Percentiles rank a stretch among this genome's conserved stretches.
Evolutionary conservation across 2,329 filamentous ascomycete genomes (phyloP).

Genomic region (Nothopassalora personata): DNA sequence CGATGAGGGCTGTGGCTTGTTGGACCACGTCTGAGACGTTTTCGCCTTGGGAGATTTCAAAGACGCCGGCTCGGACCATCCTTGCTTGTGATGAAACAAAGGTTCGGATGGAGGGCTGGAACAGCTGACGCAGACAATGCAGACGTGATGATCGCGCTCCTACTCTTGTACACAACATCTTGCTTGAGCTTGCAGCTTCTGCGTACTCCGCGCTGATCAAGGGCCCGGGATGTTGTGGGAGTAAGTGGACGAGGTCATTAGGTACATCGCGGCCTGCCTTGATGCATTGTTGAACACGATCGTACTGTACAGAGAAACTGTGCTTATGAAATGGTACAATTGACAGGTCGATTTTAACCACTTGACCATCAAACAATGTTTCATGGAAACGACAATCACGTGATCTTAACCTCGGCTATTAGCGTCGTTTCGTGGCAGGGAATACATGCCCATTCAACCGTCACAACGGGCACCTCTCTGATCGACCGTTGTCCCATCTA

Average conservation of each 20-base stretch:
- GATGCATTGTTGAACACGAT: neutral
- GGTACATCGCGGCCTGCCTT: neutral
- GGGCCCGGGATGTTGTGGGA: neutral
- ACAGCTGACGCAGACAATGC: neutral
- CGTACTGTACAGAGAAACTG: neutral
- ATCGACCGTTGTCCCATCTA: neutral
- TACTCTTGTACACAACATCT: neutral
- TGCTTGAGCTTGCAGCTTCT: neutral
- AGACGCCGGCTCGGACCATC: slow-evolving; percentile 15
- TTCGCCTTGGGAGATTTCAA: slow-evolving; percentile 22
- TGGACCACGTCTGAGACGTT: slow-evolving; percentile 12
- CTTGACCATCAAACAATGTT: neutral
- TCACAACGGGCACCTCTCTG: neutral
- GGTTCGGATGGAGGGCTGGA: neutral
- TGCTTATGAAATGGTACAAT: neutral
- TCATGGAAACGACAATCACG: neutral
- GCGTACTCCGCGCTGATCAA: neutral
- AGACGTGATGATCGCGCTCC: neutral
- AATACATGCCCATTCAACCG: neutral
- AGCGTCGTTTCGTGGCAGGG: neutral
- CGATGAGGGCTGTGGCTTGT: slow-evolving; percentile 25
- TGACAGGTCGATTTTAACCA: neutral
- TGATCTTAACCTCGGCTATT: neutral
- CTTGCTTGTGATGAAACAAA: slow-evolving; percentile 6
- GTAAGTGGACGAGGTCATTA: too few species aligned